Base-by-base conservation (phyloP, 345 rosid species). In the Stellera chamaejasme region DNA sequence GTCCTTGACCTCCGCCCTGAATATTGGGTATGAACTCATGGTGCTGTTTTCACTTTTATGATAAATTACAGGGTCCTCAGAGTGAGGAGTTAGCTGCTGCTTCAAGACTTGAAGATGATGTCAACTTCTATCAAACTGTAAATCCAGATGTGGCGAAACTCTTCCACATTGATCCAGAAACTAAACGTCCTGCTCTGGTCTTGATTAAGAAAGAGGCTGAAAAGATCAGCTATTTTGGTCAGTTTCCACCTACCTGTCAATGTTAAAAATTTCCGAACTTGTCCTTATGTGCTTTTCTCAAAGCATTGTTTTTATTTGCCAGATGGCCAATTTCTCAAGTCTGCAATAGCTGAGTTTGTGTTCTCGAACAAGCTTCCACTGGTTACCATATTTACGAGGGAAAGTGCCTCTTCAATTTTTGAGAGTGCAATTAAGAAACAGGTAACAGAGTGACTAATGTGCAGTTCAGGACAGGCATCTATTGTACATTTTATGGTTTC, bases 371-470 rank as follows among this genome's bases (percentile, higher is more conserved):
- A 87, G 80, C 90, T 90, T 75, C 82, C 99, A 44, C 68, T 89
- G 80, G 90, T 93, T 65, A 82, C 91, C 49, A 64, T 66, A 52
- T 87, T 89, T 66, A 87, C 95, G 11, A 76, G 79, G 78, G 99
- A 93, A 71, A 83, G 46, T 66, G 95, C 92, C 27, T 76, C 91
- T 2, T 63, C 74, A 45, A 75, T 93, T 62, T 93, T 93, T 60
- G 99, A 93, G 71, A 93, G 92, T 65, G 53, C 75, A 66, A 77
- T 93, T 61, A 93, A 87, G 82, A 89, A 87, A 69, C 99, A 89
- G 97, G 96, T 83, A 45, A 55, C 62, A 42, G 25, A 13, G 5
- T 55, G 10, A 12, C 47, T 10, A 19, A 25, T 36, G 15, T 60
- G 48, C 44, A 2, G 39, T 32, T 32, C 39, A 32, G 39, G 39